Evolutionary conservation across 805 yeast genomes (phyloP), one percentile per base, ranked within the genome.

Genomic region (Pichia nanzhaoensis): DNA sequence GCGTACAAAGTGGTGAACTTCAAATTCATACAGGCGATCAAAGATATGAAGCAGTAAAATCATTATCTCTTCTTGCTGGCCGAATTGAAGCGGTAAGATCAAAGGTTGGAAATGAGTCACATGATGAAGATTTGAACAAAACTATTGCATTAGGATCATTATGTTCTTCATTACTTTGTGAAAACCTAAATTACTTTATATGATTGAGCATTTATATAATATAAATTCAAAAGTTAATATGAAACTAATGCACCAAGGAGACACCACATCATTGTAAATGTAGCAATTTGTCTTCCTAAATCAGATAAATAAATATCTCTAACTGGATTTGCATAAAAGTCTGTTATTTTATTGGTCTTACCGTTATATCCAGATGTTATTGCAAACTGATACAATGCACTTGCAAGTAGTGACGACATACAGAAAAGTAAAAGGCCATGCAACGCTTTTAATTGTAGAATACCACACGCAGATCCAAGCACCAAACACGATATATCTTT

Each of bases 241-340:
- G 45, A 31, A 6, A 74, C 72, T 44, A 76, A 52, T 1, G 78
- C 79, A 53, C 67, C 69, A 14, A 75, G 63, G 47, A 78, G 61
- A 40, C 82, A 76, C 84, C 84, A 78, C 55, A 77, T 70, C 73
- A 78, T 72, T 8, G 74, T 65, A 51, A 65, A 78, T 36, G 80
- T 73, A 12, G 80, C 69, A 27, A 77, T 48, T 33, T 75, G 78
- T 37, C 77, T 59, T 14, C 73, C 64, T 13, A 75, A 50, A 36
- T 74, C 69, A 27, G 67, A 71, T 8, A 74, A 43, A 46, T 73
- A 63, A 3, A 78, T 56, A 34, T 71, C 73, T 19, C 58, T 62
- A 1, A 68, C 21, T 1, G 76, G 70, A 32, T 56, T 64, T 12
- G 59, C 56, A 48, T 66, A 76, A 50, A 66, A 76, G 34, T 61